These are phyloP conservation scores for Ustilago shanxiensis DNA, from an alignment of 1,284 basidiomycete species.

Conservation along the genomic window DNA sequence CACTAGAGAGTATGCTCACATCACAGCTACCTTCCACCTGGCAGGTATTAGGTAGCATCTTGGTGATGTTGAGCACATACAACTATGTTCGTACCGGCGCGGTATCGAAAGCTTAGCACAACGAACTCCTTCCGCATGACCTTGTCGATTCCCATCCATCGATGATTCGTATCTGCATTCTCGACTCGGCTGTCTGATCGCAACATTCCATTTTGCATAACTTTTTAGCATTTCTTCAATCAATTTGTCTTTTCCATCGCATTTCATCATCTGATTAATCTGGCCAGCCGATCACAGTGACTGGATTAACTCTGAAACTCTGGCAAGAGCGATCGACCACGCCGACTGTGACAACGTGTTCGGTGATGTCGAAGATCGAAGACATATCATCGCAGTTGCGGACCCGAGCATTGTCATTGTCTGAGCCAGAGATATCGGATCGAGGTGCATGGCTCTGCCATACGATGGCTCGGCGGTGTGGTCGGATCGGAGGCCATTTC, in stretches of 20 bases:
- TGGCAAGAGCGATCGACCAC: too few relatives aligned
- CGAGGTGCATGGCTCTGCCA: too few relatives aligned
- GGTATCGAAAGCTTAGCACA: slow-evolving; percentile 3
- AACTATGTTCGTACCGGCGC: slow-evolving; percentile 21
- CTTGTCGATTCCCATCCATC: neutral
- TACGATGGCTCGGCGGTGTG: too few relatives aligned
- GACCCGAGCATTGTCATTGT: too few relatives aligned
- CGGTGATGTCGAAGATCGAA: too few relatives aligned
- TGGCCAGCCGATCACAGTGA: too few relatives aligned
- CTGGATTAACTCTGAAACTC: too few relatives aligned
- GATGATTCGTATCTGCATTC: neutral
- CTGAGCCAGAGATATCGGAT: too few relatives aligned
- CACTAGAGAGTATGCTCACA: slow-evolving; percentile 27
- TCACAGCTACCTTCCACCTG: slow-evolving; percentile 11
- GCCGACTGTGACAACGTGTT: too few relatives aligned
- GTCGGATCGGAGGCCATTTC: too few relatives aligned
- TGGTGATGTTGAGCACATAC: slow-evolving; percentile 41
- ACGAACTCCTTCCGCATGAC: neutral
- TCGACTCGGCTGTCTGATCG: neutral
- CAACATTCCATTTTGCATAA: neutral
- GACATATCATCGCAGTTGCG: too few relatives aligned
- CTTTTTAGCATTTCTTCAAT: neutral
- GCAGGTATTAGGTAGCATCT: slow-evolving; percentile 27
- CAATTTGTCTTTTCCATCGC: neutral
- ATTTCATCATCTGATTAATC: neutral